These are phyloP conservation scores for Rhodotorula toruloides DNA, from an alignment of 768 basidiomycete species.

Conservation along the genomic window DNA sequence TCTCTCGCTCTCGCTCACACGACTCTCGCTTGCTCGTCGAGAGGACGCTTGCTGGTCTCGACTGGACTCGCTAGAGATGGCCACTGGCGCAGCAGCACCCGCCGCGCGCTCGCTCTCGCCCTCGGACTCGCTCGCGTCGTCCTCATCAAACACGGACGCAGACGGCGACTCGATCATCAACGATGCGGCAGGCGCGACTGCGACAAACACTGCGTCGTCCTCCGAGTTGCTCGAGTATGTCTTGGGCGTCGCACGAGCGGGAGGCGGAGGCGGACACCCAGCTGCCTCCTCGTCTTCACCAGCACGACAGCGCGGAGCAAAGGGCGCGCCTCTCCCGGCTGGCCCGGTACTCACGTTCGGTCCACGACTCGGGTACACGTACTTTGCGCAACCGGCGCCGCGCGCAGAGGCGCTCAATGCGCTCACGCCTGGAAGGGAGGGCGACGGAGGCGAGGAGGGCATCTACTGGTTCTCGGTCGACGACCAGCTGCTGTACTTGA, in stretches of 20 bases:
- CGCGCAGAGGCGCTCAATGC: conserved; percentile 17
- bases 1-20: not conserved
- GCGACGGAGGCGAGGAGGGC: conserved; percentile 2
- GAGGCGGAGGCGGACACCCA: no score
- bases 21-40: not conserved
- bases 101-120: not conserved
- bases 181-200: not conserved
- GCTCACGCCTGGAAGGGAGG: not conserved
- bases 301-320: not conserved
- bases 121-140: not conserved
- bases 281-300: not conserved
- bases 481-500: conserved; percentile 82
- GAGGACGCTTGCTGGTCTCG: no score
- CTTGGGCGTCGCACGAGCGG: no score
- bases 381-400: conserved; percentile 27
- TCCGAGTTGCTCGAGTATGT: not conserved
- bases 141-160: not conserved
- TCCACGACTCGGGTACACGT: conserved; percentile 35
- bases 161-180: conserved; percentile 22
- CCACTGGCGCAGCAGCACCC: not conserved
- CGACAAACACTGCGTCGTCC: not conserved
- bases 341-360: conserved; percentile 40
- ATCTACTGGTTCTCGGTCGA: conserved; percentile 92
- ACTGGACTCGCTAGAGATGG: no score
- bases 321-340: not conserved